A percentile compares a stretch with the other conserved stretches of the same genome.
Evolutionary conservation across 2,329 filamentous ascomycete species (phyloP).

Genomic region (Escovopsis sp.): DNA sequence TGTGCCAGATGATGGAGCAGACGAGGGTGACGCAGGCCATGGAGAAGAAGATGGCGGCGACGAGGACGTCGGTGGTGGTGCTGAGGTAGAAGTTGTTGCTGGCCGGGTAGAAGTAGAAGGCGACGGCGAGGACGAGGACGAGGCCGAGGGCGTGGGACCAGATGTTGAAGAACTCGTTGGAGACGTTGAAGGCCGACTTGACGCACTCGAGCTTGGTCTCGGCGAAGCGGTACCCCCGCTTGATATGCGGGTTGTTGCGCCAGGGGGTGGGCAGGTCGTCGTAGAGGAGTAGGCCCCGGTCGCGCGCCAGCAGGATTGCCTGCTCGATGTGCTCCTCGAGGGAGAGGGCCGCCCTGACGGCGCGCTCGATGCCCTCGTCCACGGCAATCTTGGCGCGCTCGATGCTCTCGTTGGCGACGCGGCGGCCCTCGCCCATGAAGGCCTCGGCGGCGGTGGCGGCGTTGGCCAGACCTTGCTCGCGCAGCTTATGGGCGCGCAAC

Average conservation of each 20-base stretch:
- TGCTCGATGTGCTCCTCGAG: constrained; percentile 74
- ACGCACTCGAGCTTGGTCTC: constrained; percentile 85
- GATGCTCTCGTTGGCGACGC: constrained; percentile 67
- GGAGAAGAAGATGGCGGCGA: constrained; percentile 90
- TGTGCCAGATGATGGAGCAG: constrained; percentile 96
- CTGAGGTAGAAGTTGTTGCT: constrained; percentile 76
- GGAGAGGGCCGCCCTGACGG: constrained; percentile 66
- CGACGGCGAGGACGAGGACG: constrained; percentile 72
- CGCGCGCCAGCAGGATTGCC: constrained; percentile 59
- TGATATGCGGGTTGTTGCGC: constrained; percentile 90
- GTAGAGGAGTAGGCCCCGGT: constrained; percentile 74
- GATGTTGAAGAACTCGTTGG: constrained; percentile 94
- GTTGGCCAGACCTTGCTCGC: constrained; percentile 57
- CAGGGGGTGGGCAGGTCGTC: constrained; percentile 83
- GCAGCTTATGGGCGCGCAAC: constrained; percentile 61
- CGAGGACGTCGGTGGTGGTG: constrained; percentile 75
- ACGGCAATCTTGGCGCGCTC: constrained; percentile 61
- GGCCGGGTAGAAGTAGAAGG: constrained; percentile 90
- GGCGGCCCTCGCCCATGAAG: constrained; percentile 63
- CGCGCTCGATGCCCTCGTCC: constrained; percentile 68
- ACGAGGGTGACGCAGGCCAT: constrained; percentile 88
- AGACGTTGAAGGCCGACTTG: constrained; percentile 65
- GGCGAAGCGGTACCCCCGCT: constrained; percentile 81
- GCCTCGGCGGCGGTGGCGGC: constrained; percentile 52
- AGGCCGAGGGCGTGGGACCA: constrained; percentile 91